Base-by-base conservation (phyloP, 2,329 filamentous ascomycete genomes). In the Diaporthe sp. region DNA sequence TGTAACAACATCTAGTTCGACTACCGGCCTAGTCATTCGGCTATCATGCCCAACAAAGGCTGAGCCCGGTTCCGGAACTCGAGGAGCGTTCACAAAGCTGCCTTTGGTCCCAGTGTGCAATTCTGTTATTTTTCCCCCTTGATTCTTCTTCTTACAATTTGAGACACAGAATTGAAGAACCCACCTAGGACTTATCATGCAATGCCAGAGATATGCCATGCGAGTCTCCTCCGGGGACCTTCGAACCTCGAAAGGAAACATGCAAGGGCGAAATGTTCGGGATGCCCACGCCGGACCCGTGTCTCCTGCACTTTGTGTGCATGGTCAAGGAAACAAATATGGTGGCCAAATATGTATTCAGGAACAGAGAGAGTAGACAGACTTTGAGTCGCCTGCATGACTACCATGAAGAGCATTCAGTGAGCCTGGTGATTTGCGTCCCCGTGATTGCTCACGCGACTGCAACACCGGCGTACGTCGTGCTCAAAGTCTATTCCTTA, bases 1-100 rank as follows among this genome's bases (percentile, higher is more conserved):
- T 9, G 28, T 28, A 22, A 25, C 19, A 2, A 68, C 8, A 15
- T 15, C 10, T 5, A 25, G 4, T 13, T 44, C 60, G 19, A 8
- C 17, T n/a, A 12, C 19, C 19, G 28, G 15, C 25, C 12, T 31
- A 51, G 8, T 53, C 25, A 25, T 19, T 10, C 22, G 46, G 65
- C n/a, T 68, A 34, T 68, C 31, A 53, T 25, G n/a, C 22, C 46
- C 34, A n/a, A 53, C 46, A 68, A 53, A 68, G 65, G 65, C 46
- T 19, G n/a, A 17, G 34, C 31, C 65, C 65, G 65, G 37, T 68
- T 68, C 13, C 65, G 65, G 46, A 68, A 53, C 19, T 53, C 28
- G 7, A 51, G 19, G 13, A 49, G 19, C 8, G 19, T n/a, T 22
- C 28, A 68, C 28, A 25, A 68, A 68, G 44, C 62, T 37, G 15